Evolutionary conservation across 768 basidiomycete genomes (phyloP).

Genomic region (Lepiota venenata): DNA sequence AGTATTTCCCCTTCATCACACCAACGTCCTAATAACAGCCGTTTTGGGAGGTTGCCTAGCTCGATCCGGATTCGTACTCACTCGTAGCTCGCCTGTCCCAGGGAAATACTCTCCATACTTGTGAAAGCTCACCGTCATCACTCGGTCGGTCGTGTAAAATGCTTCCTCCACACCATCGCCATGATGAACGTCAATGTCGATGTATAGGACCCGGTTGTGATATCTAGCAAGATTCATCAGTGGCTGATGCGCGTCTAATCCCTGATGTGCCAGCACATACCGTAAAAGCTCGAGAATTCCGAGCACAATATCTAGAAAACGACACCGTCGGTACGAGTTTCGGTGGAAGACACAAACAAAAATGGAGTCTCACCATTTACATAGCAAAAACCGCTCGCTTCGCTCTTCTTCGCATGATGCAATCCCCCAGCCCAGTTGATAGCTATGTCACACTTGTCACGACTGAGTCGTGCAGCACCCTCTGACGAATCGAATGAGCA

Average conservation of each 20-base stretch:
- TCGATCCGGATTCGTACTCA: conserved; percentile 30
- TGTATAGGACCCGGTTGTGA: conserved; percentile 92
- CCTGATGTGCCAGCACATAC: conserved; percentile 28
- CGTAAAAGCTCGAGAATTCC: conserved; percentile 93
- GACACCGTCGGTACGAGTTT: neutral
- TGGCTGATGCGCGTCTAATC: neutral
- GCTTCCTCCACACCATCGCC: conserved; percentile 99
- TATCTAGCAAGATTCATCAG: conserved; percentile 48
- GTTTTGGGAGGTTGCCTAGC: conserved; percentile 1
- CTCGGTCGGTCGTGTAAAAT: conserved; percentile 97
- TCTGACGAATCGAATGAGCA: conserved; percentile 43
- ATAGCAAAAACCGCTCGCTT: conserved; percentile 99
- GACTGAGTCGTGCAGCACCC: conserved; percentile 92
- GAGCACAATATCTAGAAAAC: conserved; percentile 84
- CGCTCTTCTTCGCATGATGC: conserved; percentile 98
- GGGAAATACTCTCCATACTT: conserved; percentile 99
- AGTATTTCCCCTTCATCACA: conserved; percentile 91
- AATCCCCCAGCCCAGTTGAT: conserved; percentile 99
- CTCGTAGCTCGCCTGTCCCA: conserved; percentile 95
- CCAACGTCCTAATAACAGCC: conserved; percentile 69
- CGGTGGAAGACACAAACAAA: neutral
- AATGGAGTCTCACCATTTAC: conserved; percentile 71
- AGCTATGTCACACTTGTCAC: conserved; percentile 98
- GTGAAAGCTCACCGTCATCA: conserved; percentile 98
- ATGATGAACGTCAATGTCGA: conserved; percentile 98